phyloP scores from a whole-genome alignment of 1,139 yeast species.

The Candida smagusa region DNA sequence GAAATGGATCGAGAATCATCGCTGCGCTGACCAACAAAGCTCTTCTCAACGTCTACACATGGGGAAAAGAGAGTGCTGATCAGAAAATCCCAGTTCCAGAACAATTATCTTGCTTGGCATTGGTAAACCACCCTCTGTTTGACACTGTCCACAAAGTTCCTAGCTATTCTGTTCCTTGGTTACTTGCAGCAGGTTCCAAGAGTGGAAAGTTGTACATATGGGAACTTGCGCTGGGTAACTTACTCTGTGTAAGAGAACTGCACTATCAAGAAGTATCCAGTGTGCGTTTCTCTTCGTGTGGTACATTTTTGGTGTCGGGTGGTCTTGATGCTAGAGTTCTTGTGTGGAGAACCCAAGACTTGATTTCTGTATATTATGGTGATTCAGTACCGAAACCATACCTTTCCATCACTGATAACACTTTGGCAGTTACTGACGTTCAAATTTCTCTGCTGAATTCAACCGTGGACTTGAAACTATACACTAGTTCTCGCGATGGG shows the following conservation, averaged over 20 bases:
- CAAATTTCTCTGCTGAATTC: slow-evolving; percentile 46
- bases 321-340: slow-evolving; percentile 79
- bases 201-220: slow-evolving; percentile 79
- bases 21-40: slow-evolving; percentile 71
- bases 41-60: slow-evolving; percentile 65
- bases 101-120: slow-evolving; percentile 56
- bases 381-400: slow-evolving; percentile 35
- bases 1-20: slow-evolving; percentile 47
- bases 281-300: slow-evolving; percentile 60
- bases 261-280: slow-evolving; percentile 78
- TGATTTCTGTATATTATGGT: slow-evolving; percentile 38
- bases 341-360: slow-evolving; percentile 69
- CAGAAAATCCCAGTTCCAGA: slow-evolving; percentile 89
- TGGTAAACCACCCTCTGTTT: slow-evolving; percentile 38
- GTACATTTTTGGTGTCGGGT: slow-evolving; percentile 68
- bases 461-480: slow-evolving; percentile 59
- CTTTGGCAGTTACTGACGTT: slow-evolving; percentile 70
- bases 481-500: slow-evolving; percentile 70
- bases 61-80: slow-evolving; percentile 77
- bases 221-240: slow-evolving; percentile 79
- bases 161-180: slow-evolving; percentile 55
- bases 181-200: slow-evolving; percentile 68
- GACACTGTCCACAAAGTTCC: slow-evolving; percentile 16
- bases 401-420: slow-evolving; percentile 66
- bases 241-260: slow-evolving; percentile 70